Conservation (phyloP, 2,329 filamentous ascomycete species). For the Claviceps monticola region DNA sequence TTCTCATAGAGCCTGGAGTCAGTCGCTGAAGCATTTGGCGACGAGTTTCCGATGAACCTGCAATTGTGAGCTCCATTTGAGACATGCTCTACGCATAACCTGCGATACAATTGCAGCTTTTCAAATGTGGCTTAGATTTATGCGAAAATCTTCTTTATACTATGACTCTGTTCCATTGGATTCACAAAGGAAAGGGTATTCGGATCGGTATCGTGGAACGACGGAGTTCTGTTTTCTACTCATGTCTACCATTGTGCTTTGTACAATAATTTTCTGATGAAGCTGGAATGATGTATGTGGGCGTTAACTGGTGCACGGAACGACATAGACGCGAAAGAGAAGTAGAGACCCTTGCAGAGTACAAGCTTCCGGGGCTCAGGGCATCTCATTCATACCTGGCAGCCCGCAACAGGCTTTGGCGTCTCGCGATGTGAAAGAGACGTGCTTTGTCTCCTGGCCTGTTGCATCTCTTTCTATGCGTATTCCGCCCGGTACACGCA, state of each 20-base stretch:
- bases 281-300: slow-evolving; percentile 9
- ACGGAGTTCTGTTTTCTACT: background rate
- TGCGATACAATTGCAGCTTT: background rate
- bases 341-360: background rate
- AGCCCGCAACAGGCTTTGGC: background rate
- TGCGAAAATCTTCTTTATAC: background rate
- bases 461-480: slow-evolving; percentile 21
- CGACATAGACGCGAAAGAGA: background rate
- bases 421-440: background rate
- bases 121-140: background rate
- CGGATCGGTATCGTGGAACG: background rate
- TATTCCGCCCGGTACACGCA: slow-evolving; percentile 29
- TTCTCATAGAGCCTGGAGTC: slow-evolving; percentile 34
- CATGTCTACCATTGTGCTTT: slow-evolving; percentile 9
- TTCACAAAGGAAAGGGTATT: background rate
- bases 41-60: background rate
- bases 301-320: background rate
- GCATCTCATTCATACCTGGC: background rate
- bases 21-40: background rate
- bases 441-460: background rate
- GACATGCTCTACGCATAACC: background rate
- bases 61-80: background rate
- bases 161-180: background rate
- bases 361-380: background rate
- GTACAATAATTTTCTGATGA: slow-evolving; percentile 16